These are phyloP conservation scores for Lithospermum erythrorhizon DNA, from an alignment of 257 asterid species.

Conservation along the genomic window DNA sequence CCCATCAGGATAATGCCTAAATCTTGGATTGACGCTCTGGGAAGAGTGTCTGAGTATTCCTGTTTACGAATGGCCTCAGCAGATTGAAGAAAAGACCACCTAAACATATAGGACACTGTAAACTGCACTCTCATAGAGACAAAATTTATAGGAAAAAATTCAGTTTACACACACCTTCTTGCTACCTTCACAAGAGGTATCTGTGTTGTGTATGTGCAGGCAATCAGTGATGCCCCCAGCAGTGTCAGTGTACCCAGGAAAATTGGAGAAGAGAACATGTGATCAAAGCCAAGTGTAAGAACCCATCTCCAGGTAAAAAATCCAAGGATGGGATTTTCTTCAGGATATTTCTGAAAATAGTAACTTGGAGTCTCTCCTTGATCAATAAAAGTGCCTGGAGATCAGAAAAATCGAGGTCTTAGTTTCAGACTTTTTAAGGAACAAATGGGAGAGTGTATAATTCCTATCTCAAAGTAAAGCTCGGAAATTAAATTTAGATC, in stretches of 20 bases:
- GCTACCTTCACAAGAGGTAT: slow-evolving; percentile 79
- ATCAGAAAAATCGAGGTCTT: neutral
- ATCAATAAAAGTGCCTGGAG: slow-evolving; percentile 55
- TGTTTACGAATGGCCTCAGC: slow-evolving; percentile 57
- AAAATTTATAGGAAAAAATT: neutral
- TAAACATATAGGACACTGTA: slow-evolving; percentile 20
- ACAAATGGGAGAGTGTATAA: neutral
- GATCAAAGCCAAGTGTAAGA: slow-evolving; percentile 69
- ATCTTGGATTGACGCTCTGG: slow-evolving; percentile 67
- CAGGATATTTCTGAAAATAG: slow-evolving; percentile 50
- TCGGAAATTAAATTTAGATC: neutral
- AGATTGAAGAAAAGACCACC: slow-evolving; percentile 74
- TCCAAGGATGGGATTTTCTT: slow-evolving; percentile 62
- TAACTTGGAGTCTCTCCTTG: slow-evolving; percentile 74
- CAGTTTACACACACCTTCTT: slow-evolving; percentile 42
- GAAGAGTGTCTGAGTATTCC: slow-evolving; percentile 56
- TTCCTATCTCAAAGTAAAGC: neutral
- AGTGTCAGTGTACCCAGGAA: slow-evolving; percentile 59
- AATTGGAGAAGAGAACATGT: slow-evolving; percentile 77
- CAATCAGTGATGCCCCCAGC: slow-evolving; percentile 81
- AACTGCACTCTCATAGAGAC: slow-evolving; percentile 9
- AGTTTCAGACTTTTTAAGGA: neutral
- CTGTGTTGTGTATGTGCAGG: slow-evolving; percentile 79
- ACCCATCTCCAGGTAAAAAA: slow-evolving; percentile 81
- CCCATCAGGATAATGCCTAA: slow-evolving; percentile 63